Evolutionary conservation across 192 early-diverging fungal genomes (phyloP), one percentile per base, ranked within the genome.

Genomic region (Coemansia sp.): DNA sequence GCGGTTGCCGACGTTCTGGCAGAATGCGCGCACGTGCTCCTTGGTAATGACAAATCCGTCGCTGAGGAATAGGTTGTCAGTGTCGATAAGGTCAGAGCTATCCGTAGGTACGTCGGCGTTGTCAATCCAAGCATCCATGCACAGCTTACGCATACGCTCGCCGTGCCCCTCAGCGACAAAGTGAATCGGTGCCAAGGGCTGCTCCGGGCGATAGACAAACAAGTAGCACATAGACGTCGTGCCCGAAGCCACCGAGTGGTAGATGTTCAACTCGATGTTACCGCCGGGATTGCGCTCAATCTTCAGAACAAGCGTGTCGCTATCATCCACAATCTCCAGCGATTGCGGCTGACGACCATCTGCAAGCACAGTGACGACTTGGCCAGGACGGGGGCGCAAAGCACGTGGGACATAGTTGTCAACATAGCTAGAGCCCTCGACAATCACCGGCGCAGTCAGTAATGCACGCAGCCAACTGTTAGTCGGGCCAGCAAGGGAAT

Each of bases 391-490:
- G 27, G 89, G 89, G 62, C 86, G 84, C 84, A 90, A 81, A 63
- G 89, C 73, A 11, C 88, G 87, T 20, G 74, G 76, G 11, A 90
- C 75, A 62, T 85, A 86, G 73, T 90, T 92, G 65, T 90, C 79
- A 63, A 77, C 54, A 73, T 86, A 90, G 67, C 81, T 84, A 68
- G 87, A 85, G 61, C 88, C 92, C 68, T 94, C 93, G 24, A 96
- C 91, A 67, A 94, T 89, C 33, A 89, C 82, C 10, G 87, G 82
- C 33, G 90, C 77, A 6, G 90, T 91, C 63, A 97, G 73, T 18
- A 97, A 77, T 1, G 94, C 92, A n/a, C 90, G 91, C 55, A 95
- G 80, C 95, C 95, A 97, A 29, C 85, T 90, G 57, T 87, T 87
- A 1, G 86, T 71, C 5, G 80, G 73, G 18, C 93, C 93, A 42